Evolutionary conservation across 768 basidiomycete species (phyloP), one percentile per base, ranked within the genome.

Genomic region (Guyanaporus albipodus): DNA sequence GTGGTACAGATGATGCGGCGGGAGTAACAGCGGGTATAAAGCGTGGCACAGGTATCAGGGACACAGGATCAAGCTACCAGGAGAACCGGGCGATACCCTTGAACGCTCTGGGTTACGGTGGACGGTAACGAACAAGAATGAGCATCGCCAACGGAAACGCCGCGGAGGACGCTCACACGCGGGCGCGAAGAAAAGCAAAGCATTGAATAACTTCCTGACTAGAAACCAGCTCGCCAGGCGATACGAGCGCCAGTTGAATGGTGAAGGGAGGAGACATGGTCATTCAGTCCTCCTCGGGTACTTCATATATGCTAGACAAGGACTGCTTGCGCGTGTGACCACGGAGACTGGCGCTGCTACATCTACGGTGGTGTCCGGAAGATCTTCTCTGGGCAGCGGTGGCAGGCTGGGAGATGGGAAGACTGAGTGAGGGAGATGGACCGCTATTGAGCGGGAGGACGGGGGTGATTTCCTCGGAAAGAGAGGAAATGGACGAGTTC

Each of bases 301-400:
- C 64, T 23, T 66, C 64, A 36, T 32, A 60, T 40, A 66, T 66
- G 7, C 64, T 66, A 1, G 64, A 66, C 8, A 66, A 54, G 4
- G 64, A 66, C 14, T 55, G 64, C 42, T 56, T 57, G 53, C 66
- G 64, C 19, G 55, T 24, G 37, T 67, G 66, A n/a, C 57, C 54
- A n/a, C 60, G 52, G 7, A 62, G 58, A 44, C 66, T 66, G 22
- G 64, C 57, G 12, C 64, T 66, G 43, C 64, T 66, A 44, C 52
- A 40, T 50, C 64, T 57, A 36, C 64, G 56, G 39, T 62, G 64
- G 49, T 64, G 66, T 1, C 53, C 49, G 26, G 61, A 52, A 0
- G 53, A 4, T 27, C 49, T 54, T 42, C 49, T 59, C 35, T 56
- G 61, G 3, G 41, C 0, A 3, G 51, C 55, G 59, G 9, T 56